Evolutionary conservation across 306 rosid genomes (phyloP).

Genomic region (Cicer bijugum): DNA sequence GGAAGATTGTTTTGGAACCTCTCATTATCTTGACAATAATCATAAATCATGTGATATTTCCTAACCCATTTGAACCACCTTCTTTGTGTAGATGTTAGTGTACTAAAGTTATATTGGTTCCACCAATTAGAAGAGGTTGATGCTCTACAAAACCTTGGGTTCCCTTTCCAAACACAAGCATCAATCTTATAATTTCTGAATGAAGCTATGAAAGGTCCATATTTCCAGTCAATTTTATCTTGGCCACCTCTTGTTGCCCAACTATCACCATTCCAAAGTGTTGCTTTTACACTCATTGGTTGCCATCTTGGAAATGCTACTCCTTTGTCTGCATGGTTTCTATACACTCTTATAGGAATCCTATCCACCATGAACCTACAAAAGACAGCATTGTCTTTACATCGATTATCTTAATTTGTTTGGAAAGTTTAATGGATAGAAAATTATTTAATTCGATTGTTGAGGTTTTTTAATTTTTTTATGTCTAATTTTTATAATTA

Average conservation of each 20-base stretch:
- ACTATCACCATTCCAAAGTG: constrained; percentile 81
- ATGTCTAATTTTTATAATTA: background rate
- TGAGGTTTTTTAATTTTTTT: background rate
- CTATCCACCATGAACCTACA: constrained; percentile 83
- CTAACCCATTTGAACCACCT: constrained; percentile 87
- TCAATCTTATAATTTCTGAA: constrained; percentile 70
- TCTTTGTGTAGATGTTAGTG: constrained; percentile 60
- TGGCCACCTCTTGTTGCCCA: constrained; percentile 95
- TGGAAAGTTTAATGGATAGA: background rate
- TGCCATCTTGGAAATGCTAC: constrained; percentile 82
- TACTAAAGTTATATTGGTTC: constrained; percentile 59
- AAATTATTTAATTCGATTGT: background rate
- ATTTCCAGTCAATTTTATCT: constrained; percentile 85
- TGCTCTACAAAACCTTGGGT: constrained; percentile 82
- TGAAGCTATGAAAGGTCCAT: constrained; percentile 77
- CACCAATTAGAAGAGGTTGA: constrained; percentile 74
- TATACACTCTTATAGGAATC: constrained; percentile 82
- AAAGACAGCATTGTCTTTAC: background rate
- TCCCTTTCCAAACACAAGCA: constrained; percentile 82
- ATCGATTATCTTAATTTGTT: background rate
- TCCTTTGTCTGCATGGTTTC: constrained; percentile 88
- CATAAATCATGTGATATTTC: constrained; percentile 75
- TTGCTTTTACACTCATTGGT: constrained; percentile 82
- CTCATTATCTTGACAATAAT: constrained; percentile 69
- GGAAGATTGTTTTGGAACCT: constrained; percentile 84